These are phyloP conservation scores for Exophiala phaeomuriformis DNA, from an alignment of 2,329 filamentous ascomycete genomes.

Conservation along the genomic window DNA sequence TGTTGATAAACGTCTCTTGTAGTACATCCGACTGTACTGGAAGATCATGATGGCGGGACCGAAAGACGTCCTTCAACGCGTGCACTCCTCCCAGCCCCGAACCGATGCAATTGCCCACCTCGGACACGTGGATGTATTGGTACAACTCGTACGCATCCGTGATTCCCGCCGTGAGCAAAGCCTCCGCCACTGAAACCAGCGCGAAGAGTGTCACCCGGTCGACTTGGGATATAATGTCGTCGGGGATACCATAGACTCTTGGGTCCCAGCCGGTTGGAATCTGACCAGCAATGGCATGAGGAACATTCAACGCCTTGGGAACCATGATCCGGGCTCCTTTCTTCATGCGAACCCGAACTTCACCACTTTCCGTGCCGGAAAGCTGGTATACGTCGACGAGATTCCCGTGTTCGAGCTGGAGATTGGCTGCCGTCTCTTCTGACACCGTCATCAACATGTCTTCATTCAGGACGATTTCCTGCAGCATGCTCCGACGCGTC, in stretches of 20 bases:
- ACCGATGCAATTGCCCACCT: conserved; percentile 96
- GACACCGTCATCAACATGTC: conserved; percentile 95
- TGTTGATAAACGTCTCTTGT: conserved; percentile 99
- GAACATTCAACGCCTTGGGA: conserved; percentile 93
- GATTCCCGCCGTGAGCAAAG: conserved; percentile 85
- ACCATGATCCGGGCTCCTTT: conserved; percentile 94
- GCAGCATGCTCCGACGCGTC: conserved; percentile 75
- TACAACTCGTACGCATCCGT: conserved; percentile 99
- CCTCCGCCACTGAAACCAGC: conserved; percentile 86
- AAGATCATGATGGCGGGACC: conserved; percentile 92
- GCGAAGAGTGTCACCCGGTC: conserved; percentile 94
- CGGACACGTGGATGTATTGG: conserved; percentile 96
- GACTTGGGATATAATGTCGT: conserved; percentile 95
- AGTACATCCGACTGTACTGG: conserved; percentile 98
- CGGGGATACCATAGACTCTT: conserved; percentile 89
- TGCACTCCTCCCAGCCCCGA: conserved; percentile 95
- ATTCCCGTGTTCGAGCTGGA: conserved; percentile 92
- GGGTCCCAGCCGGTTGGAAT: conserved; percentile 96
- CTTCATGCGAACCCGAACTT: conserved; percentile 89
- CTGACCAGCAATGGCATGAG: conserved; percentile 93
- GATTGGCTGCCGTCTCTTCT: conserved; percentile 95
- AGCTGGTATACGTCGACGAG: conserved; percentile 98
- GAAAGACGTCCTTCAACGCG: conserved; percentile 95
- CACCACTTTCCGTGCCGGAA: conserved; percentile 60
- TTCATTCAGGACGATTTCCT: conserved; percentile 95